phyloP scores from a whole-genome alignment of 352 stramenopile genomes.

The Globisporangium spinosum region DNA sequence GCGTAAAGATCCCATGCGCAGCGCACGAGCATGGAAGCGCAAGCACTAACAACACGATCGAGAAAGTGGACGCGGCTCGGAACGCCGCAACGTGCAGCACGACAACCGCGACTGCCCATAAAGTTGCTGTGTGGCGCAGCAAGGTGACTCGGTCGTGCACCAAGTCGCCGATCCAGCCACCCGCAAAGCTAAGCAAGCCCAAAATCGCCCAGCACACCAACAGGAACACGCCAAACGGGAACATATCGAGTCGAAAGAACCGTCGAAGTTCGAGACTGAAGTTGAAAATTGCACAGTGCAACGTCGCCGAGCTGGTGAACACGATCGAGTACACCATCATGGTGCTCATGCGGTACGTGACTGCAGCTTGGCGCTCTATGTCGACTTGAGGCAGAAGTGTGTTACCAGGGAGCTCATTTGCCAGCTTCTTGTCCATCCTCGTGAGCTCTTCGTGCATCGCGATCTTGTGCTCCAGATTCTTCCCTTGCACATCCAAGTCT shows the following conservation, averaged over 20 bases:
- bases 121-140: constrained; percentile 29
- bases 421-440: constrained; percentile 9
- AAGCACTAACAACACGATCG: constrained; percentile 29
- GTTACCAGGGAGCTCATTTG: background rate
- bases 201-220: constrained; percentile 54
- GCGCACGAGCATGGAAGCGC: constrained; percentile 37
- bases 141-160: constrained; percentile 43
- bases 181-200: constrained; percentile 48
- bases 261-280: constrained; percentile 47
- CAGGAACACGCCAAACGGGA: constrained; percentile 54
- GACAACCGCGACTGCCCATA: constrained; percentile 51
- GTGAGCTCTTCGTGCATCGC: constrained; percentile 19
- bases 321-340: constrained; percentile 40
- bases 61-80: constrained; percentile 23
- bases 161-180: constrained; percentile 45
- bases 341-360: constrained; percentile 27
- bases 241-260: constrained; percentile 40
- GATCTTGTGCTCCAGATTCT: constrained; percentile 22
- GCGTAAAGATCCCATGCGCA: constrained; percentile 45
- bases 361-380: background rate
- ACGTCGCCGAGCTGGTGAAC: constrained; percentile 49
- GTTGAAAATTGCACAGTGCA: constrained; percentile 68
- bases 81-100: constrained; percentile 40
- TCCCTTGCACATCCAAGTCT: background rate
- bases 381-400: constrained; percentile 11